These are phyloP conservation scores for Macrolepiota dolichaula DNA, from an alignment of 768 basidiomycete species.

Conservation along the genomic window DNA sequence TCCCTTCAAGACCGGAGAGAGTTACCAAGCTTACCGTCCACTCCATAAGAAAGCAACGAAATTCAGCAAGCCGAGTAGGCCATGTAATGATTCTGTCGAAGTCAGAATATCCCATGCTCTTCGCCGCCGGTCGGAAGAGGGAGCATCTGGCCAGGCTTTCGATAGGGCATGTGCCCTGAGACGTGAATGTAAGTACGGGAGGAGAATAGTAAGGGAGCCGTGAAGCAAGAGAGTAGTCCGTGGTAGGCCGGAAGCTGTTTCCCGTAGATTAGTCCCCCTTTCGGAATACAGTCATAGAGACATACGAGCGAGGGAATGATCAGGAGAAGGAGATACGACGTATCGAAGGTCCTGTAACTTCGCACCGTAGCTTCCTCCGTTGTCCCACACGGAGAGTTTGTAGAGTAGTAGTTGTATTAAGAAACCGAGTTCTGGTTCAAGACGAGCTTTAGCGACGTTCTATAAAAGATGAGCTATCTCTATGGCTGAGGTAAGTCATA, in stretches of 20 bases:
- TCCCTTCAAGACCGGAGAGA: not conserved
- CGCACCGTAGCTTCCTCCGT: slow-evolving; percentile 79
- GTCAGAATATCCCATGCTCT: slow-evolving; percentile 70
- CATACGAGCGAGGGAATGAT: slow-evolving; percentile 31
- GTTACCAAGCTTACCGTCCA: slow-evolving; percentile 59
- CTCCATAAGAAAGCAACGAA: slow-evolving; percentile 84
- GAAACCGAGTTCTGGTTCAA: slow-evolving; percentile 74
- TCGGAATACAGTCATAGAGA: slow-evolving; percentile 16
- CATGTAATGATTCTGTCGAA: slow-evolving; percentile 64
- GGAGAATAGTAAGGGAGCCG: slow-evolving; percentile 64
- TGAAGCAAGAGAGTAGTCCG: slow-evolving; percentile 61
- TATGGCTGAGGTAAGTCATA: not conserved
- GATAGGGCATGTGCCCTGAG: slow-evolving; percentile 75
- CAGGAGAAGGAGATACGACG: slow-evolving; percentile 24
- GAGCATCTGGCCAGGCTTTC: slow-evolving; percentile 87
- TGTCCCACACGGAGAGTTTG: slow-evolving; percentile 80
- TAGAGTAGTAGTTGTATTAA: slow-evolving; percentile 71
- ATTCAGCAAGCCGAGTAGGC: slow-evolving; percentile 62
- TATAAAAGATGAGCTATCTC: slow-evolving; percentile 23
- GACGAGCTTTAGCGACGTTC: slow-evolving; percentile 54
- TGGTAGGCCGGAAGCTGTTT: slow-evolving; percentile 63
- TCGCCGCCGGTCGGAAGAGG: slow-evolving; percentile 70
- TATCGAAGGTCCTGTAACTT: slow-evolving; percentile 79
- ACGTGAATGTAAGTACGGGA: slow-evolving; percentile 78
- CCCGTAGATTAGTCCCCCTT: slow-evolving; percentile 11